These are phyloP conservation scores for Puccinia triticina DNA, from an alignment of 1,284 basidiomycete species.

Conservation along the genomic window DNA sequence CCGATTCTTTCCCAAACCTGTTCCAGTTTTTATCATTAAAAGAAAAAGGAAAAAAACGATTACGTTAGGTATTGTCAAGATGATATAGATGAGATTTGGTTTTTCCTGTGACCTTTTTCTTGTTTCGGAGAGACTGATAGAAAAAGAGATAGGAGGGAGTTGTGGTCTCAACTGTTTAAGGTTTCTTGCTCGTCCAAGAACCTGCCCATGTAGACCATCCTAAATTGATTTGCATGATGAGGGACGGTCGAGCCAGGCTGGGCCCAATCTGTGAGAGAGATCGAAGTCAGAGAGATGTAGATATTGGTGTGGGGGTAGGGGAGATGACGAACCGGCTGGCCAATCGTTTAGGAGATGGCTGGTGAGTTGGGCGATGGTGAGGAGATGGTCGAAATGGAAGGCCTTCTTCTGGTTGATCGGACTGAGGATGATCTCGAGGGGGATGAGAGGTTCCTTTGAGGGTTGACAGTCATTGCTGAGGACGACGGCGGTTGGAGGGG, in stretches of 20 bases:
- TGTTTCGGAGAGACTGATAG: no score
- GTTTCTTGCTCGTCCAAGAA: slow-evolving; percentile 22
- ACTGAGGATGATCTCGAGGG: slow-evolving; percentile 1
- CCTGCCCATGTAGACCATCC: slow-evolving; percentile 28
- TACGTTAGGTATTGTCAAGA: no score
- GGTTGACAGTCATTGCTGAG: neutral
- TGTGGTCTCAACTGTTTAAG: neutral
- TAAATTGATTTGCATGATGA: slow-evolving; percentile 13
- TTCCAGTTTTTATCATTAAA: neutral
- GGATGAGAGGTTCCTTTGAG: slow-evolving; percentile 1
- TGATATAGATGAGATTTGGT: no score
- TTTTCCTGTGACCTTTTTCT: neutral
- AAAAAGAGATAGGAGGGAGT: neutral
- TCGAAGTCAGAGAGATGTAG: neutral
- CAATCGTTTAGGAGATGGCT: slow-evolving; percentile 1
- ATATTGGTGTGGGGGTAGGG: no score
- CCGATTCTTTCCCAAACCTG: slow-evolving; percentile 5
- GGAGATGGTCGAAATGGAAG: neutral
- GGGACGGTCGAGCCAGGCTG: neutral
- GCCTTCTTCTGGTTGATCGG: neutral
- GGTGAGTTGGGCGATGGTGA: neutral
- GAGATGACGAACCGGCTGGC: neutral
- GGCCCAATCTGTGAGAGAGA: neutral
- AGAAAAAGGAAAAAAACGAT: neutral
- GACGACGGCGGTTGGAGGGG: neutral